Conservation (phyloP, 2,329 filamentous ascomycete genomes). For the Ustilaginoidea virens region DNA sequence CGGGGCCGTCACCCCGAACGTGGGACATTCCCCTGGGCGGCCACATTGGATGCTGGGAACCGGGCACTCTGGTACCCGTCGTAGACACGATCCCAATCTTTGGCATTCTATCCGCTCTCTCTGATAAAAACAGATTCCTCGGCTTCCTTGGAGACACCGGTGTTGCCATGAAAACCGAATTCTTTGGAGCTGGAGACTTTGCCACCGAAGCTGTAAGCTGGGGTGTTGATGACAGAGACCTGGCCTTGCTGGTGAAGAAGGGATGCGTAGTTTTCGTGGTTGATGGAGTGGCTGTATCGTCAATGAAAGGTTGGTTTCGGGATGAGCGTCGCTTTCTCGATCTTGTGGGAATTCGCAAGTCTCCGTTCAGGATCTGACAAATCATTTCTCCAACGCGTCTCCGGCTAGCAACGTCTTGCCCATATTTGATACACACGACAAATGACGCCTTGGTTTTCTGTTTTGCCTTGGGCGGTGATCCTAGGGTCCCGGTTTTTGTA, state of each 20-base stretch:
- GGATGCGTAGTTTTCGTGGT: conserved; percentile 22
- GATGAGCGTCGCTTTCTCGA: conserved; percentile 5
- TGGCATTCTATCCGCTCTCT: conserved; percentile 14
- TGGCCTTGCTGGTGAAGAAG: conserved; percentile 24
- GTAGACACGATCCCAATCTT: conserved; percentile 30
- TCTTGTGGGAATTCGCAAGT: conserved; percentile 11
- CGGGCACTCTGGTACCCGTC: conserved; percentile 43
- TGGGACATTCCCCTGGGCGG: conserved; percentile 50
- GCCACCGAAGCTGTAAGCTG: conserved; percentile 9
- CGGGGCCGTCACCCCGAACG: conserved; percentile 32
- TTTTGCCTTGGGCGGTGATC: conserved; percentile 44
- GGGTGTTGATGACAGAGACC: conserved; percentile 10
- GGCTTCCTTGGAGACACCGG: conserved; percentile 34
- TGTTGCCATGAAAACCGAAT: conserved; percentile 34
- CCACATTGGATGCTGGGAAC: conserved; percentile 54
- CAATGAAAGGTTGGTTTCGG: not conserved
- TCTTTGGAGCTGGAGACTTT: conserved; percentile 15
- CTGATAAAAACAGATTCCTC: conserved; percentile 14
- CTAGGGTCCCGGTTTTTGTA: conserved; percentile 44
- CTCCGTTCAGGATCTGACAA: conserved; percentile 38
- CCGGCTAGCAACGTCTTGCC: conserved; percentile 27
- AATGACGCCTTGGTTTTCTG: conserved; percentile 16
- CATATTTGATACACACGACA: conserved; percentile 46
- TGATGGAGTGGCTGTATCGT: conserved; percentile 7
- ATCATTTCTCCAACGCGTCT: conserved; percentile 43